Base-by-base conservation (phyloP, 495 filamentous ascomycete genomes). In the Talaromyces wortmannii region DNA sequence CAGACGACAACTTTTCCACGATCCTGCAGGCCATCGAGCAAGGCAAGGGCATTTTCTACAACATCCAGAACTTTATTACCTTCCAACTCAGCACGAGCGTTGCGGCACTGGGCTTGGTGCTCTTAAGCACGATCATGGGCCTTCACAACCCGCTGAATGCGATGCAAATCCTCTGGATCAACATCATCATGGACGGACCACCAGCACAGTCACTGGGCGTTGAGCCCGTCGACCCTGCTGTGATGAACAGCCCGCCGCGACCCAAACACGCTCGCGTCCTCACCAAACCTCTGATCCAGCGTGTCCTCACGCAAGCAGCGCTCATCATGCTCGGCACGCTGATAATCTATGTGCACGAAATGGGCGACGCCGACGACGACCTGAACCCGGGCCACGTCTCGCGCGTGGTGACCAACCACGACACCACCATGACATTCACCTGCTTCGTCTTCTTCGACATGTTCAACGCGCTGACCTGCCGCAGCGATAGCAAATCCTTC, bases 141-240 rank as follows among this genome's bases (percentile, higher is more conserved):
- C 91, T 95, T 73, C 89, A 88, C 67, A 96, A 92, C 59, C 94
- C 94, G 43, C 76, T 98, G 31, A 98, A 98, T 64, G 90, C 94
- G 33, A 98, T 97, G 92, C 94, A 98, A 73, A 98, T 98, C 67
- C 78, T 98, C 45, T 98, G 94, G 94, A 97, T 98, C 62, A 98
- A 98, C 65, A 97, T 98, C 63, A 90, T 98, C 58, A 98, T 98
- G 94, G 94, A 98, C 68, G 94, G 94, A 43, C 94, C 94, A 3
- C 94, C 94, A 0, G 94, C 94, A 5, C 94, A 98, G 72, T 98
- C 94, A 43, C 84, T 98, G 10, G 94, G 94, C 40, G 94, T 97
- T 40, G 94, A 98, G 63, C 89, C 88, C 30, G 94, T 98, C 29
- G 92, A 97, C 66, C 92, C 92, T 8, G 84, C 90, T 49, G 88